phyloP scores from a whole-genome alignment of 148 eudicot genomes.

The Vaccinium macrocarpon region DNA sequence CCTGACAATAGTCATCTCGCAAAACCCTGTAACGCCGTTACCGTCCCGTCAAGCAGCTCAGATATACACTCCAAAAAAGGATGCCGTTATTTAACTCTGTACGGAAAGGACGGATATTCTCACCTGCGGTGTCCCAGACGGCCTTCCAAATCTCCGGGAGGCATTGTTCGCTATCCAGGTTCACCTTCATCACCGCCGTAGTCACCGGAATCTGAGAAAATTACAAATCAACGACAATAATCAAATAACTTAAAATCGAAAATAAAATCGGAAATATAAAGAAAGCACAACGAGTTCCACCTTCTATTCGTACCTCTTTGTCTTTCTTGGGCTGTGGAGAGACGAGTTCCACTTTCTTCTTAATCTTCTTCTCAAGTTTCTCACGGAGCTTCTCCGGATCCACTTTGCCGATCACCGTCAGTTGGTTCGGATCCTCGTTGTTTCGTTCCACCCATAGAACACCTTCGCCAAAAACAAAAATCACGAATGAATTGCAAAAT shows the following conservation, averaged over 20 bases:
- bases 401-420: constrained; percentile 37
- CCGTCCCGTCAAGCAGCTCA: background rate
- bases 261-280: too few species aligned
- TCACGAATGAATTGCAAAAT: background rate
- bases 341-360: constrained; percentile 49
- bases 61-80: background rate
- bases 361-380: constrained; percentile 36
- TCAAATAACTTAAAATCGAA: background rate
- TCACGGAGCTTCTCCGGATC: constrained; percentile 52
- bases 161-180: constrained; percentile 72
- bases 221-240: background rate
- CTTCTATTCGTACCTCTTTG: constrained; percentile 26
- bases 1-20: constrained; percentile 49
- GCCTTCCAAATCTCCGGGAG: constrained; percentile 41
- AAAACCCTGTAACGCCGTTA: constrained; percentile 40
- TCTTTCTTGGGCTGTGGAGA: constrained; percentile 44
- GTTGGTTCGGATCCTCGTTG: constrained; percentile 26
- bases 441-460: constrained; percentile 31
- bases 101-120: background rate
- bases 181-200: constrained; percentile 63
- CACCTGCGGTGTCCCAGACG: constrained; percentile 52
- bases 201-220: constrained; percentile 45
- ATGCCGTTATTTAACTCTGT: background rate
- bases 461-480: constrained; percentile 25
- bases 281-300: too few species aligned